phyloP scores from a whole-genome alignment of 192 early-diverging fungal species.

The Funneliformis mosseae region DNA sequence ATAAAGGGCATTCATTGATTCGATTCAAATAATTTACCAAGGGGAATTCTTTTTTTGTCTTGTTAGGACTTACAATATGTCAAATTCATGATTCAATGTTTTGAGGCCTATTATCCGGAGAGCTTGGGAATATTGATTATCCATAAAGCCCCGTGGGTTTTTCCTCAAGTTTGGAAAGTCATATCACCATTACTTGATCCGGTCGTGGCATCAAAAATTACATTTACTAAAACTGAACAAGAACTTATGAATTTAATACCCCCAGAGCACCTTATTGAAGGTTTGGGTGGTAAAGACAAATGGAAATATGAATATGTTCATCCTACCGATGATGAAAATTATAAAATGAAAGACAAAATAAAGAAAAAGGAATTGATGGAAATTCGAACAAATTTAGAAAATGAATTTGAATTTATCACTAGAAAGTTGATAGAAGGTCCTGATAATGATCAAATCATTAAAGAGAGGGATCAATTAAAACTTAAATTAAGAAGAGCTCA shows the following conservation, averaged over 20 bases:
- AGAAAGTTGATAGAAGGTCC: constrained; percentile 51
- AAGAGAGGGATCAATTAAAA: constrained; percentile 44
- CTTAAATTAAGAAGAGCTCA: constrained; percentile 51
- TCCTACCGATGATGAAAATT: constrained; percentile 37
- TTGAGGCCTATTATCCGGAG: constrained; percentile 92
- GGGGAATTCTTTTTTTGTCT: not conserved
- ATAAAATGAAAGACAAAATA: constrained; percentile 46
- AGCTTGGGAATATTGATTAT: constrained; percentile 79
- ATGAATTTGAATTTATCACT: constrained; percentile 49
- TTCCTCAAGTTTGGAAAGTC: constrained; percentile 81
- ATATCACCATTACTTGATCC: constrained; percentile 86
- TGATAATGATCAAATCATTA: constrained; percentile 35
- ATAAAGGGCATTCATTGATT: not conserved
- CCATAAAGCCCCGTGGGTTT: constrained; percentile 89
- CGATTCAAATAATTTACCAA: not conserved
- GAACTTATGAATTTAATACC: constrained; percentile 69
- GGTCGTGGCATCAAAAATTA: constrained; percentile 84
- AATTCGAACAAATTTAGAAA: constrained; percentile 41
- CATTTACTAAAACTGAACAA: constrained; percentile 65
- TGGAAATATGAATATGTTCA: constrained; percentile 58
- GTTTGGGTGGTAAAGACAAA: constrained; percentile 60
- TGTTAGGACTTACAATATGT: constrained; percentile 52
- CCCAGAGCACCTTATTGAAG: constrained; percentile 56
- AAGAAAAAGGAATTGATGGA: constrained; percentile 43
- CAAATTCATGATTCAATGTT: constrained; percentile 74